Evolutionary conservation across 306 rosid genomes (phyloP), one percentile per base, ranked within the genome.

Genomic region (Fragaria vesca): DNA sequence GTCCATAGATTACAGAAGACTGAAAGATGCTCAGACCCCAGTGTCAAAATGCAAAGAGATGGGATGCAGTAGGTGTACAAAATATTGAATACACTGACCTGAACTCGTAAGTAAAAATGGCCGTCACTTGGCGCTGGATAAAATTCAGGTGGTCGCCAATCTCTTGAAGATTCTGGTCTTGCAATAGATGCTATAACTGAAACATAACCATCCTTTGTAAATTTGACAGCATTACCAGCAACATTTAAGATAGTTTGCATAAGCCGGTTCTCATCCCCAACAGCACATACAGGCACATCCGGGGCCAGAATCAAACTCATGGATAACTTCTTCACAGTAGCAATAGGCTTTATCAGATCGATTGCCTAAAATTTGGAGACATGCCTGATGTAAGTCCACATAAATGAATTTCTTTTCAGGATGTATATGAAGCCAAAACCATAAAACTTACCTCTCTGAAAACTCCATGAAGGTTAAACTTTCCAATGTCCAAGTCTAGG

Each of bases 221-320:
- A 95, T 86, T 95, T 95, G 81, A 95, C 90, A 70, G 97, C 97
- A 75, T 93, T 93, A 58, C 97, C 93, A 21, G 86, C 96, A 57
- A 95, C 83, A 55, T 93, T 91, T 80, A 95, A 58, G 36, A 95
- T 84, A 42, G 83, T 89, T 81, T 95, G 99, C 87, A 82, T 85
- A 72, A 95, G 94, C 69, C 93, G 87, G 76, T 86, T 91, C 87
- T 87, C 93, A 74, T 95, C 97, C 46, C 97, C 99, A 76, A 88
- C 72, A 45, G 93, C 97, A 85, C 66, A 82, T 28, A 82, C 34
- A 4, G 99, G 99, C 61, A 95, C 81, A 85, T 95, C 96, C 0
- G 97, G 93, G 75, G 97, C 81, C 60, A 89, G 78, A 81, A 85
- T 82, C 89, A 93, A 86, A 63, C 86, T 83, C 87, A 93, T 85